These are phyloP conservation scores for Pichia eremophila DNA, from an alignment of 805 yeast genomes.

Conservation along the genomic window DNA sequence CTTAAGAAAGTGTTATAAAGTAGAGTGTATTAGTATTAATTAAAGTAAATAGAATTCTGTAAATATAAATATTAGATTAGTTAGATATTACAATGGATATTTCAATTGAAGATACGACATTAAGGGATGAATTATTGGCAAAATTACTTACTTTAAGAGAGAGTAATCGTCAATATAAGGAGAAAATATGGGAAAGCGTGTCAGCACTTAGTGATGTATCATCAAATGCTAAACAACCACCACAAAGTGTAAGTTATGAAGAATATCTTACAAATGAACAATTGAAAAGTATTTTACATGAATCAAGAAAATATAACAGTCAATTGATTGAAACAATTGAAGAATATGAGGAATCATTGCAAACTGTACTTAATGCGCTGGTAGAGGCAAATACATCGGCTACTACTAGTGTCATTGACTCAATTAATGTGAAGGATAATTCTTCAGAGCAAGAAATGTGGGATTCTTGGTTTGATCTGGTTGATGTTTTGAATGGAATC, in stretches of 20 bases:
- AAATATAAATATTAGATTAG: too few species aligned
- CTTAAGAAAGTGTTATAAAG: neutral
- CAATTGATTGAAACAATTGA: neutral
- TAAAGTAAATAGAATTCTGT: neutral
- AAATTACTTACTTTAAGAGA: neutral
- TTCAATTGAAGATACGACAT: neutral
- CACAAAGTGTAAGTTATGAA: neutral
- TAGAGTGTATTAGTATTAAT: neutral
- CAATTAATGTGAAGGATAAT: neutral
- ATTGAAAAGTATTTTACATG: neutral
- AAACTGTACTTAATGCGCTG: neutral
- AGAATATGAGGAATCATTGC: neutral
- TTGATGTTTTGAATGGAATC: neutral
- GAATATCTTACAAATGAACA: neutral
- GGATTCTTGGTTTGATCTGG: neutral
- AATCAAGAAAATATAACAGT: neutral
- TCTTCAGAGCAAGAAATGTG: neutral
- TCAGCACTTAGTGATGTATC: neutral
- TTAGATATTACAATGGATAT: neutral
- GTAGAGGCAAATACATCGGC: neutral
- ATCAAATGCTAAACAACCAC: neutral
- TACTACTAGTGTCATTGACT: neutral
- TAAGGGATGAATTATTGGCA: neutral
- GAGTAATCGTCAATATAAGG: neutral
- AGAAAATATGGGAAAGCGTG: neutral